Conservation (phyloP, 2,329 filamentous ascomycete species). For the Hawksworthiomyces lignivorus region DNA sequence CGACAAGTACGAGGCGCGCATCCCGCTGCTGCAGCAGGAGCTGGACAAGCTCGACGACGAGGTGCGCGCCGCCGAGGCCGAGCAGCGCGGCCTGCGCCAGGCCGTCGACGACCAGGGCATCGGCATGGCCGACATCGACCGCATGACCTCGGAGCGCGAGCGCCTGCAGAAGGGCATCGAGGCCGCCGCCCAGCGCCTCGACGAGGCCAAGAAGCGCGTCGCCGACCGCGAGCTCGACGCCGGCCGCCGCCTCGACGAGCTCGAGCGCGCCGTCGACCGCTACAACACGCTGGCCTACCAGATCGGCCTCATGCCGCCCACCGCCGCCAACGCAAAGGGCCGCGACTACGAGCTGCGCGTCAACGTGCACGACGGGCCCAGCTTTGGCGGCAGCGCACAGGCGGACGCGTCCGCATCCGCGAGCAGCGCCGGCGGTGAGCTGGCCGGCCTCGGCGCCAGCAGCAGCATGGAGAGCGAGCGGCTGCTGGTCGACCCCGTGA, state of each 20-base stretch:
- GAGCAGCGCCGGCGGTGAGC: constrained; percentile 10
- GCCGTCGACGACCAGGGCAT: constrained; percentile 89
- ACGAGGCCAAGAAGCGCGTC: constrained; percentile 77
- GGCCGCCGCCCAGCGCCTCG: constrained; percentile 63
- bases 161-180: constrained; percentile 86
- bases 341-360: constrained; percentile 78
- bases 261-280: constrained; percentile 81
- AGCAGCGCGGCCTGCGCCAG: constrained; percentile 70
- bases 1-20: constrained; percentile 78
- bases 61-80: constrained; percentile 71
- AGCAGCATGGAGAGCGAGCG: constrained; percentile 55
- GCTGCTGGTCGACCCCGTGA: constrained; percentile 71
- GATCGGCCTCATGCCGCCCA: constrained; percentile 78
- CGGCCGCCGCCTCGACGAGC: constrained; percentile 75
- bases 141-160: constrained; percentile 94
- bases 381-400: constrained; percentile 57
- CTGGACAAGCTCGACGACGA: constrained; percentile 71
- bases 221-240: constrained; percentile 85
- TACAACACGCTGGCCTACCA: constrained; percentile 96
- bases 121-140: constrained; percentile 96
- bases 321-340: constrained; percentile 78
- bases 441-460: constrained; percentile 12
- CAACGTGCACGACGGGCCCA: constrained; percentile 68
- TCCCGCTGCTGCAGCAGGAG: constrained; percentile 77
- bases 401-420: constrained; percentile 30